These are phyloP conservation scores for Kazachstania taianensis DNA, from an alignment of 805 yeast genomes.

Conservation along the genomic window DNA sequence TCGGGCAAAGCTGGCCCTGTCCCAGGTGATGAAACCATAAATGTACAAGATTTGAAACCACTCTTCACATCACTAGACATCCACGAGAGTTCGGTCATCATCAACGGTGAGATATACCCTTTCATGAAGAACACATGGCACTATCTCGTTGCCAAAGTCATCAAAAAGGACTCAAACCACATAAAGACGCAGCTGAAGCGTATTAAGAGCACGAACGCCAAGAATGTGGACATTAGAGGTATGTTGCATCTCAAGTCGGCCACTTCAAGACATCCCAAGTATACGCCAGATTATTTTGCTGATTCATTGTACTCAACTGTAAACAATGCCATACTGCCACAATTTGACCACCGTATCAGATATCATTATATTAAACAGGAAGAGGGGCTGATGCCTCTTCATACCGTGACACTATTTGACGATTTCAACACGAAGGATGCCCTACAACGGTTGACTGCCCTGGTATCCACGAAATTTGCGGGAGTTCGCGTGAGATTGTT, in stretches of 20 bases:
- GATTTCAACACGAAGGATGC: slow-evolving; percentile 35
- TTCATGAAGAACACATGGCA: slow-evolving; percentile 46
- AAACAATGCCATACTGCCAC: slow-evolving; percentile 13
- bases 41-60: slow-evolving; percentile 19
- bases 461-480: slow-evolving; percentile 17
- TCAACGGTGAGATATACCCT: slow-evolving; percentile 61
- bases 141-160: slow-evolving; percentile 39
- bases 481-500: slow-evolving; percentile 35
- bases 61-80: slow-evolving; percentile 31
- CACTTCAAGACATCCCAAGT: slow-evolving; percentile 36
- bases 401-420: slow-evolving; percentile 48
- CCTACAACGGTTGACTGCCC: slow-evolving; percentile 35
- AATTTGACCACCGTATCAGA: slow-evolving; percentile 17
- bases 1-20: slow-evolving; percentile 1
- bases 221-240: slow-evolving; percentile 20
- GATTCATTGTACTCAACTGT: slow-evolving; percentile 26
- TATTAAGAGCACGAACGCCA: slow-evolving; percentile 5
- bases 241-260: slow-evolving; percentile 24
- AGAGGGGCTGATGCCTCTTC: slow-evolving; percentile 18
- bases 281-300: slow-evolving; percentile 40
- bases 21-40: slow-evolving; percentile 10
- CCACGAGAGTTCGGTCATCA: slow-evolving; percentile 42
- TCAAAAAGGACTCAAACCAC: slow-evolving; percentile 41
- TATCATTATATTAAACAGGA: too few relatives aligned
- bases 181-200: slow-evolving; percentile 16